Conservation (phyloP, 2,329 filamentous ascomycete genomes). For the Neodidymelliopsis sp. region DNA sequence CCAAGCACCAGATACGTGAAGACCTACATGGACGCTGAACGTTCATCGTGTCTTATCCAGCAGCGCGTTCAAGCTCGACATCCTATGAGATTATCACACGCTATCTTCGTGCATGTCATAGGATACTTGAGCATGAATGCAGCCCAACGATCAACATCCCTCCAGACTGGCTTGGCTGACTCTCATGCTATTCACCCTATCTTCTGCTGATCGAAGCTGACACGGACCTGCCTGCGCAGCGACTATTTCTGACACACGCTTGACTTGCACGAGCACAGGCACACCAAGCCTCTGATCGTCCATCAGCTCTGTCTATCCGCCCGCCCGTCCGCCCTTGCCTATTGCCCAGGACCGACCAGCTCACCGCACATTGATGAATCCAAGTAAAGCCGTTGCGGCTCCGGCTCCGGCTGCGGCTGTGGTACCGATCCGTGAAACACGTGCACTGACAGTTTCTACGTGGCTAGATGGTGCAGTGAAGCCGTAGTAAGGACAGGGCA, state of each 20-base stretch:
- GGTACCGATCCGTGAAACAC: conserved; percentile 11
- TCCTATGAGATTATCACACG: conserved; percentile 5
- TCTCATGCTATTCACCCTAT: background rate
- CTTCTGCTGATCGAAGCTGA: conserved; percentile 5
- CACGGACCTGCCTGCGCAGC: background rate
- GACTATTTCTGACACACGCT: conserved; percentile 17
- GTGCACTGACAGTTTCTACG: conserved; percentile 1
- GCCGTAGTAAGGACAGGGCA: background rate
- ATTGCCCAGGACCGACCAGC: conserved; percentile 7
- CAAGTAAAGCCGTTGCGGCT: conserved; percentile 14
- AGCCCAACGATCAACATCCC: background rate
- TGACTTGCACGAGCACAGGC: conserved; percentile 15
- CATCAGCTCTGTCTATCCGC: background rate
- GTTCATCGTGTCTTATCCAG: background rate
- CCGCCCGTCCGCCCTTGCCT: too few relatives aligned
- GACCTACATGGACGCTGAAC: background rate
- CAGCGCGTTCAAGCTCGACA: background rate
- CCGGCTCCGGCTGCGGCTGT: conserved; percentile 10
- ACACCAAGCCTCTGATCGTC: background rate
- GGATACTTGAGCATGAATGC: background rate
- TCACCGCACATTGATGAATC: conserved; percentile 12
- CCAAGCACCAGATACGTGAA: conserved; percentile 19
- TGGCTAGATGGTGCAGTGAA: background rate
- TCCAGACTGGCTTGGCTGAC: background rate
- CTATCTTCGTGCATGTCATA: background rate